Evolutionary conservation across 1,284 basidiomycete species (phyloP), one percentile per base, ranked within the genome.

Genomic region (Boletus smithii): DNA sequence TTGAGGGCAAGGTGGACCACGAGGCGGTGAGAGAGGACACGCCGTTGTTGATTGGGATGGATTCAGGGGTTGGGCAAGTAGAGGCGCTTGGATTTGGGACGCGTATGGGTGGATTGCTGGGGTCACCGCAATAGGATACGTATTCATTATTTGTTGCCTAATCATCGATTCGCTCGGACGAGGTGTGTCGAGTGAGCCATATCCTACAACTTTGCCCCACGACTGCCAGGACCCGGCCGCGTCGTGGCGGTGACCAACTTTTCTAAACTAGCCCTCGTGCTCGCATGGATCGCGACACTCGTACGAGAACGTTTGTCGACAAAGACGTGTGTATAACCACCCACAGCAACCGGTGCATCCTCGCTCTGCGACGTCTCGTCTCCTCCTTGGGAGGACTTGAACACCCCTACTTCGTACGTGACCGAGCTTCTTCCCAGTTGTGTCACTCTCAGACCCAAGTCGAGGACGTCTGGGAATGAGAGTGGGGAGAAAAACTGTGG

Each of bases 251-350:
- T 39, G 3, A 32, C 23, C 23, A 62, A 36, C 26, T 48, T 56
- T 40, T 48, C 42, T 8, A 66, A 40, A 7, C 60, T 59, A 5
- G 20, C 36, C 22, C 47, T 50, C 16, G 46, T 44, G 37, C 5
- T 42, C 2, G 31, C 14, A 31, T 42, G 48, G 56, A 88, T 81
- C 0, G 66, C 50, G 0, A 65, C 65, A 46, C 80, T 81, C 66
- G 76, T 81, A 35, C 86, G 68, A 33, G 72, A 74, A 46, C 58
- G 53, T 35, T 73, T 75, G 20, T 80, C 78, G 2, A 89, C 87
- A 57, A 88, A 89, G 14, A 89, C 87, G 63, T 89, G 87, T 0
- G 85, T 88, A 49, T 88, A 88, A 3, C 85, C 85, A 3, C 85
- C 87, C 4, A 89, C 83, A 4, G 81, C 85, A 6, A 76, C 75